Base-by-base conservation (phyloP, 1,284 basidiomycete genomes). In the Ceratorhiza oryzae-sativae region DNA sequence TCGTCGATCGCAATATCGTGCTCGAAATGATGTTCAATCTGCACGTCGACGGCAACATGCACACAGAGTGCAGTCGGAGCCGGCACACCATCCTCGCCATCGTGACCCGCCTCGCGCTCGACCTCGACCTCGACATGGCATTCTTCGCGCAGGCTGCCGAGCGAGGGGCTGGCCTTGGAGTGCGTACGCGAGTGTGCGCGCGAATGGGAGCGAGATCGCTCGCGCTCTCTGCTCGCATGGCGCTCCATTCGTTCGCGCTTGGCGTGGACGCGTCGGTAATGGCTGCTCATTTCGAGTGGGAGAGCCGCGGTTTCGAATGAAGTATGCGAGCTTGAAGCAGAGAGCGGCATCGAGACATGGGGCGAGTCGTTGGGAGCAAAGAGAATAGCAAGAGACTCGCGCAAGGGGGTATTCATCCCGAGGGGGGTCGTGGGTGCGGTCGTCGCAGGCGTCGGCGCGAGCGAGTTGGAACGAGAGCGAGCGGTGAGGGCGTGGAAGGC, bases 381-480 rank as follows among this genome's bases (percentile, higher is more conserved):
- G 18, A 42, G 27, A 5, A 49, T 36, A 42, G 36, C 63, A 23
- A 67, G 18, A 20, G 63, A 67, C 63, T 53, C 63, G 15, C 63
- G 49, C 2, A 67, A 49, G 20, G 49, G 48, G 12, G 45, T 45
- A 13, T 55, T 9, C 20, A 49, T 4, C 1, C 48, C 32, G 23
- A 67, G 49, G 12, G 63, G 63, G 23, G 63, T 67, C 20, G 63
- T 13, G 15, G 63, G 63, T 10, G 63, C 63, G 27, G 63, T 67
- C n/a, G 30, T 41, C 8, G 25, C 49, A 41, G 63, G 63, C 3
- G 63, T 67, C 0, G 63, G 63, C 3, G 63, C 63, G 0, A 67
- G 49, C 20, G 63, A 67, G 39, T 67, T 67, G 63, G 63, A 53
- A 18, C 63, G 63, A n/a, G 63, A 67, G 51, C 63, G 63, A 12